Base-by-base conservation (phyloP, 2,329 filamentous ascomycete species). In the Talaromyces rugulosus region DNA sequence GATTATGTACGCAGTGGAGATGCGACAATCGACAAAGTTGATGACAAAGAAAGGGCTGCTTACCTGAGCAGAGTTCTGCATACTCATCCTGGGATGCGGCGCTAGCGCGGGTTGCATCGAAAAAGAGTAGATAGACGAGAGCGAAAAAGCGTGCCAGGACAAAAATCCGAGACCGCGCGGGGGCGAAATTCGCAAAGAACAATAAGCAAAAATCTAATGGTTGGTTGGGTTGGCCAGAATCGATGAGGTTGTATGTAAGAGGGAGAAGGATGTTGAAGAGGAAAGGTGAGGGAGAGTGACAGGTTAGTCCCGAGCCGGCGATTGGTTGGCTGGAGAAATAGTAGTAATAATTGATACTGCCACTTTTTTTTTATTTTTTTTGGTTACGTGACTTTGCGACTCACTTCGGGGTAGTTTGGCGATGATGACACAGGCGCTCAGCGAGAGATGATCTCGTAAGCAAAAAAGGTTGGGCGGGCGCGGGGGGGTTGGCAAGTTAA, bases 21-120 rank as follows among this genome's bases (percentile, higher is more conserved):
- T 47, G 44, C 44, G 14, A 36, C n/a, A 34, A 30, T 44, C 31
- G 54, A 23, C 30, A 18, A 12, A 31, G 27, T 50, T 63, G 61
- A 71, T 75, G 73, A 76, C 73, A 76, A 75, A 75, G 68, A 66
- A 66, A 71, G 66, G 67, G 66, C 65, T 71, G 79, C 82, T 82
- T 84, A 85, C 83, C 80, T 84, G 83, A 78, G 80, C 78, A 75
- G 77, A 71, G 64, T 74, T 73, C 69, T 80, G 79, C 76, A 79
- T 79, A 68, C 72, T 75, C 76, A 79, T 79, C 67, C 72, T 75
- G 69, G 76, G 77, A 74, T 80, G 79, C 69, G 79, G 79, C 67
- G 79, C 78, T 70, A 81, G 71, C 68, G 77, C 73, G 66, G 77
- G 77, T 69, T 81, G 79, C 78, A 79, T 79, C 65, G 62, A 66